Conservation (phyloP, 1,284 basidiomycete genomes). For the Ganoderma multipileum region DNA sequence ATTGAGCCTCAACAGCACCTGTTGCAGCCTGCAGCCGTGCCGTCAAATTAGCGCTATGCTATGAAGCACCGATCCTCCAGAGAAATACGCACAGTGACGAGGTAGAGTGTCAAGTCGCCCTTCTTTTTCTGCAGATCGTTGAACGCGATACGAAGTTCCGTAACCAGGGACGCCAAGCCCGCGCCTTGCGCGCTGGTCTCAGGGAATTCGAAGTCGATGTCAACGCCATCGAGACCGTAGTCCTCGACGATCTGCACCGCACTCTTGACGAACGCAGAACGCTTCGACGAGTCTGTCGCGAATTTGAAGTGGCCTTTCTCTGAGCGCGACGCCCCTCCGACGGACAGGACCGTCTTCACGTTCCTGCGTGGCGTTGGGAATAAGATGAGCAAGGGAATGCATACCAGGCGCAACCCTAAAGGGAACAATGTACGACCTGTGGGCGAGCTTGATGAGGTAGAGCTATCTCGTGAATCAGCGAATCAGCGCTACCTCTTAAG, state of each 20-base stretch:
- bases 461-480: constrained; percentile 41
- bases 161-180: constrained; percentile 65
- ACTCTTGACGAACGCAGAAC: constrained; percentile 74
- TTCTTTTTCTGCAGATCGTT: constrained; percentile 57
- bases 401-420: constrained; percentile 16
- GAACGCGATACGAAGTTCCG: constrained; percentile 63
- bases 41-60: background rate
- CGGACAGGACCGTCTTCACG: constrained; percentile 78
- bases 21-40: constrained; percentile 42
- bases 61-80: background rate
- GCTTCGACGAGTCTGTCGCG: constrained; percentile 59
- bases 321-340: constrained; percentile 81
- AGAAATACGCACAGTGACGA: constrained; percentile 52
- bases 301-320: constrained; percentile 72
- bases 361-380: constrained; percentile 49
- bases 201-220: constrained; percentile 77
- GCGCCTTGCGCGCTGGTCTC: constrained; percentile 56
- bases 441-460: constrained; percentile 74
- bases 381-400: too few species aligned
- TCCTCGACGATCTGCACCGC: constrained; percentile 83
- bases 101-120: constrained; percentile 65
- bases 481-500: too few species aligned
- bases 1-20: constrained; percentile 74
- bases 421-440: constrained; percentile 45
- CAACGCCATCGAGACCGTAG: constrained; percentile 77